phyloP scores from a whole-genome alignment of 2,329 filamentous ascomycete genomes.

The Claviceps fusiformis region DNA sequence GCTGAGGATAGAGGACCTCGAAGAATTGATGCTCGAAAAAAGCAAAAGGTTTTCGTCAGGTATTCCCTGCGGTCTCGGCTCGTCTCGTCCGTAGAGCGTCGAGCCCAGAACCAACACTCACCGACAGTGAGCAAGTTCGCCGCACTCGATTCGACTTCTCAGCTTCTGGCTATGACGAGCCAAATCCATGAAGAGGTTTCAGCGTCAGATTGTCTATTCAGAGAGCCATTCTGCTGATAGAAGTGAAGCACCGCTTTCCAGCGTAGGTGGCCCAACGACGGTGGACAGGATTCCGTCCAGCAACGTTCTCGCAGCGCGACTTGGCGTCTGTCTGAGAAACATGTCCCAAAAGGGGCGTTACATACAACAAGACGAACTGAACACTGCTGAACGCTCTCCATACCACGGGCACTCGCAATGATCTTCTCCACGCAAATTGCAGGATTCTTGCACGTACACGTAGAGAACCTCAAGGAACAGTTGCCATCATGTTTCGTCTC shows the following conservation, averaged over 20 bases:
- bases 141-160: too few relatives aligned
- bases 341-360: neutral
- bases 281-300: neutral
- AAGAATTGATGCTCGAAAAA: conserved; percentile 48
- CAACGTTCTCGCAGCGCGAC: neutral
- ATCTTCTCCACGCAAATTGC: neutral
- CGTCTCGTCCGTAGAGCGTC: neutral
- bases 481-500: neutral
- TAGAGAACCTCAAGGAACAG: neutral
- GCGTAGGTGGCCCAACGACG: neutral
- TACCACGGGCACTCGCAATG: neutral
- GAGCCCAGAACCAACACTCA: neutral
- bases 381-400: neutral
- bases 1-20: conserved; percentile 41
- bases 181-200: conserved; percentile 9
- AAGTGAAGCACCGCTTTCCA: neutral
- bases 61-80: conserved; percentile 20
- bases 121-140: neutral
- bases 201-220: neutral
- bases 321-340: neutral
- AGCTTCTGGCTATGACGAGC: conserved; percentile 6
- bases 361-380: neutral
- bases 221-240: neutral
- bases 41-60: conserved; percentile 31
- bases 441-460: neutral